These are phyloP conservation scores for Fusarium bulbicola DNA, from an alignment of 2,329 filamentous ascomycete species.

Conservation along the genomic window DNA sequence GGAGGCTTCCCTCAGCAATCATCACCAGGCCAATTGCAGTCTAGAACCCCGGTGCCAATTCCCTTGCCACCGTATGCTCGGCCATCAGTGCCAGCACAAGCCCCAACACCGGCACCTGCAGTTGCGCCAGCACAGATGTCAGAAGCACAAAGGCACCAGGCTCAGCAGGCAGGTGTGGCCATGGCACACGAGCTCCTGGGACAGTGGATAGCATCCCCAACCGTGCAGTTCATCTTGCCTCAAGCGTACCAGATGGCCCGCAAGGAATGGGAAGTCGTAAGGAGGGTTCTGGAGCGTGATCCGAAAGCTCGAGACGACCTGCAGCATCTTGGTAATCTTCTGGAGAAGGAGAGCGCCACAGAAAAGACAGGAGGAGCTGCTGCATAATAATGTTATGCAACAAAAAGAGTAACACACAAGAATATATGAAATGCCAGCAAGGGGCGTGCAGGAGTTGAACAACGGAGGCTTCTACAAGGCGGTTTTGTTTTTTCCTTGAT, in stretches of 20 bases:
- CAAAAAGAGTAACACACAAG: background rate
- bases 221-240: constrained; percentile 74
- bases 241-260: constrained; percentile 74
- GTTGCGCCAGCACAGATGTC: constrained; percentile 34
- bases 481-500: background rate
- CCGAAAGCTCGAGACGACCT: constrained; percentile 72
- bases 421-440: background rate
- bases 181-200: constrained; percentile 73
- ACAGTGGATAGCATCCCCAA: constrained; percentile 67
- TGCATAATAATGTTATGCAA: constrained; percentile 8
- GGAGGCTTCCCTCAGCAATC: constrained; percentile 47
- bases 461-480: background rate
- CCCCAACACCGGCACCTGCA: background rate
- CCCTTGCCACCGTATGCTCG: constrained; percentile 46
- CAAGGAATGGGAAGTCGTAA: constrained; percentile 79
- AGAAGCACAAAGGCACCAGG: constrained; percentile 51
- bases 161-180: constrained; percentile 62
- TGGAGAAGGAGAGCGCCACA: constrained; percentile 59
- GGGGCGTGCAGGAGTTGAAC: constrained; percentile 14
- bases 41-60: constrained; percentile 49
- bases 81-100: constrained; percentile 5
- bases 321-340: constrained; percentile 61
- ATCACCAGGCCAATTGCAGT: constrained; percentile 46
- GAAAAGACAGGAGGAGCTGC: constrained; percentile 22
- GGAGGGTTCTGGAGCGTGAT: constrained; percentile 72